Evolutionary conservation across 202 grass and related monocot genomes (phyloP), one percentile per base, ranked within the genome.

Genomic region (Setaria italica): DNA sequence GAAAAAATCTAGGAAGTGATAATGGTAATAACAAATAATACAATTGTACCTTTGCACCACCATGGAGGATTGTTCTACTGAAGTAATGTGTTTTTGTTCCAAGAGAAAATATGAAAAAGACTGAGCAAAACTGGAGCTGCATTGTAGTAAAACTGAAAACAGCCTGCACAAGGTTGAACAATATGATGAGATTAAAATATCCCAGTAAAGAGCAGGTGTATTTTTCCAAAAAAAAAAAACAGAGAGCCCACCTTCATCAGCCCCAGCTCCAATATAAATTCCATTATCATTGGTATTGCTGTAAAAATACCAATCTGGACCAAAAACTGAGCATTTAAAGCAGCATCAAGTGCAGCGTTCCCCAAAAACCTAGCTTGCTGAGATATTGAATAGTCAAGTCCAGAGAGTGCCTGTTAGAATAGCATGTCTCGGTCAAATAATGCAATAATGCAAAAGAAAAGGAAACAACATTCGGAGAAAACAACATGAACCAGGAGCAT

Each of bases 1-100:
- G 67, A 8, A 76, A 19, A 73, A 58, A 34, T 60, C 66, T 17
- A 72, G 83, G 3, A 70, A 70, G 21, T 64, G 70, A 86, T 43
- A 72, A 70, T 45, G 43, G 5, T 60, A 41, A 46, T 69, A 67
- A 85, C 34, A 53, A 78, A 41, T 58, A 80, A 50, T 55, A 89
- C 2, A 2, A 25, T 50, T 75, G 79, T 88, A 94, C 95, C 85
- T 91, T 93, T 74, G 95, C 95, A 80, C 90, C 95, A 62, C 95
- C 95, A 93, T 97, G 95, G 76, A 97, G 95, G 66, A 97, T 97
- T 74, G 95, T 97, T 91, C 95, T 91, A 49, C 92, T 92, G 80
- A 97, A 97, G 78, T 97, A 97, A 81, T 97, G 95, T 79, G 95
- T 97, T 88, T 87, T 92, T 64, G 95, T 97, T 80, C 95, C 95